Conservation (phyloP, 345 rosid genomes). For the Bruguiera gymnorhiza region DNA sequence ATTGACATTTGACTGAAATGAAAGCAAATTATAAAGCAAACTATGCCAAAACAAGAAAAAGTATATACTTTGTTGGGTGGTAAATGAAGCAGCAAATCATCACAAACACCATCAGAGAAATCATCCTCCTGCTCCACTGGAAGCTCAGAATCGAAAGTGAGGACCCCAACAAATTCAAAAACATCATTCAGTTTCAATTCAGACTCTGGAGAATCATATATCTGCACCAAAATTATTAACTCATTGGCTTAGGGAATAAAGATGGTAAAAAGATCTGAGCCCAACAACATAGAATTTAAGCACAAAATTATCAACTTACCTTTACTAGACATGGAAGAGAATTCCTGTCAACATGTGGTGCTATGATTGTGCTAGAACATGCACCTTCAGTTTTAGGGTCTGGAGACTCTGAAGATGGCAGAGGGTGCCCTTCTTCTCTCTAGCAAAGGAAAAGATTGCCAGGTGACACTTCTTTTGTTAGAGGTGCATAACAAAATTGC, state of each 20-base stretch:
- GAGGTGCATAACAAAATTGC: slow-evolving; percentile 1
- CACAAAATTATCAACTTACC: slow-evolving; percentile 30
- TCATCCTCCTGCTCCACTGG: slow-evolving; percentile 40
- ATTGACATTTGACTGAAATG: too few species aligned
- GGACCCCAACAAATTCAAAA: slow-evolving; percentile 80
- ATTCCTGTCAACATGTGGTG: slow-evolving; percentile 27
- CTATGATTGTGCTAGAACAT: slow-evolving; percentile 20
- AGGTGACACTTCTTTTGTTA: neutral
- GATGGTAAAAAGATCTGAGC: neutral
- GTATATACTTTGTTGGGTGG: slow-evolving; percentile 53
- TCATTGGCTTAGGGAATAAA: slow-evolving; percentile 6
- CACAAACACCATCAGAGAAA: slow-evolving; percentile 40
- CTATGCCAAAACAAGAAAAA: neutral
- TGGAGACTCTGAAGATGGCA: slow-evolving; percentile 37
- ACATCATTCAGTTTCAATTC: slow-evolving; percentile 85
- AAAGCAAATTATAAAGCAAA: too few species aligned
- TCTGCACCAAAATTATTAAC: slow-evolving; percentile 33
- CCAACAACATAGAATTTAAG: neutral
- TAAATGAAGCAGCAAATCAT: slow-evolving; percentile 48
- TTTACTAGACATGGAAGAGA: slow-evolving; percentile 71
- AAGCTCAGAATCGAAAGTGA: slow-evolving; percentile 53
- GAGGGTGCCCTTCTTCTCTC: slow-evolving; percentile 59
- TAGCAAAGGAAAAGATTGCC: slow-evolving; percentile 22
- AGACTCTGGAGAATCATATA: slow-evolving; percentile 75
- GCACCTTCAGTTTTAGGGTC: slow-evolving; percentile 25